Percentiles rank a stretch among this genome's conserved stretches.
phyloP scores from a whole-genome alignment of 768 basidiomycete species.

The Mycena galericulata region DNA sequence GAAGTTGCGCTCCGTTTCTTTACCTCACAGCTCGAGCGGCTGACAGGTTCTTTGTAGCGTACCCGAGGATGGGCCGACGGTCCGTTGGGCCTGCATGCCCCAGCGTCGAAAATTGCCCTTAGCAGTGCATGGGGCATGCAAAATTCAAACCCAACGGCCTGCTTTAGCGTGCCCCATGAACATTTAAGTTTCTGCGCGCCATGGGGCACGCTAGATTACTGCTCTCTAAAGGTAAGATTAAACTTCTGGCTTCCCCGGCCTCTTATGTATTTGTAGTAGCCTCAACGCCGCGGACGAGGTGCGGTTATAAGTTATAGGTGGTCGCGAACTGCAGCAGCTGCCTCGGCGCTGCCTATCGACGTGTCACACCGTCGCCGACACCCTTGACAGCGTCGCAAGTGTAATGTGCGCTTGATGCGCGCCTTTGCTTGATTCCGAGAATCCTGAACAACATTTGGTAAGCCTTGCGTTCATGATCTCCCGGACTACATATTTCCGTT shows the following conservation, averaged over 20 bases:
- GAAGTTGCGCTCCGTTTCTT: background rate
- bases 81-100: background rate
- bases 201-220: slow-evolving; percentile 8
- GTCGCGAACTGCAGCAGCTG: background rate
- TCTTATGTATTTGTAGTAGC: background rate
- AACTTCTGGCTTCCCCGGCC: background rate
- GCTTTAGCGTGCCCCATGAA: background rate
- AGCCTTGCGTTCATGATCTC: too few species aligned
- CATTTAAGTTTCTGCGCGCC: slow-evolving; percentile 2
- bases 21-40: background rate
- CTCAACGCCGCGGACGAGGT: background rate
- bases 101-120: background rate
- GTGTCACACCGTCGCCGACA: too few species aligned
- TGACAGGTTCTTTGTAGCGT: background rate
- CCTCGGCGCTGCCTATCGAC: too few species aligned
- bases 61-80: background rate
- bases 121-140: background rate
- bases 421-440: too few species aligned
- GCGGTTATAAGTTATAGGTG: background rate
- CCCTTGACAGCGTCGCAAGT: too few species aligned
- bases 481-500: too few species aligned
- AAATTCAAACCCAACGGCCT: background rate
- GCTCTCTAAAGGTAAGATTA: background rate
- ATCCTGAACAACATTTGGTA: too few species aligned
- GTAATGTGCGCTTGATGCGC: too few species aligned